Percentiles rank a stretch among this genome's conserved stretches.
Evolutionary conservation across 306 rosid species (phyloP).

Genomic region (Trichosanthes cucumerina): DNA sequence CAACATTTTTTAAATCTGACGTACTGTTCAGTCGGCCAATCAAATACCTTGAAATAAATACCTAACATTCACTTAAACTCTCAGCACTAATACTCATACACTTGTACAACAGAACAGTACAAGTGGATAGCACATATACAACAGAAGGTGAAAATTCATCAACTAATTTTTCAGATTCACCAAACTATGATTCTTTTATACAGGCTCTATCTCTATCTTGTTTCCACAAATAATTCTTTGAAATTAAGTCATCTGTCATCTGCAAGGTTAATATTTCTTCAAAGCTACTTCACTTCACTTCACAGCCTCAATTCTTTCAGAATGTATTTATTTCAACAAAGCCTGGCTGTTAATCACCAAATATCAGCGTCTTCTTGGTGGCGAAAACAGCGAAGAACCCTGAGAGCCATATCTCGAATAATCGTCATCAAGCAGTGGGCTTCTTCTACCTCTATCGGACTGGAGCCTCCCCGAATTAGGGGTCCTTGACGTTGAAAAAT

Average conservation of each 20-base stretch:
- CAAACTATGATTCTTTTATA: neutral
- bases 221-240: neutral
- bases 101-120: neutral
- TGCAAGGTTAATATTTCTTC: neutral
- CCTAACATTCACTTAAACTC: neutral
- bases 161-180: neutral
- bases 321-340: neutral
- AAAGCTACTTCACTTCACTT: neutral
- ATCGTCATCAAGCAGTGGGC: conserved; percentile 36
- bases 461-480: conserved; percentile 26
- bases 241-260: neutral
- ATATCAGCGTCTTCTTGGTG: conserved; percentile 20
- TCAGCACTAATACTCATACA: neutral
- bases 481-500: conserved; percentile 22
- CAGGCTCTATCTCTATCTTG: neutral
- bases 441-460: conserved; percentile 48
- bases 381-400: conserved; percentile 31
- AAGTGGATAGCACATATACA: neutral
- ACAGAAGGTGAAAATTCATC: neutral
- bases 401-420: conserved; percentile 19
- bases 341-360: neutral
- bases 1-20: neutral
- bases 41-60: neutral
- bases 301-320: neutral
- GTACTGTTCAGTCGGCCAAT: neutral